These are phyloP conservation scores for Gaillardinia entomophila DNA, from an alignment of 805 yeast genomes.

Conservation along the genomic window DNA sequence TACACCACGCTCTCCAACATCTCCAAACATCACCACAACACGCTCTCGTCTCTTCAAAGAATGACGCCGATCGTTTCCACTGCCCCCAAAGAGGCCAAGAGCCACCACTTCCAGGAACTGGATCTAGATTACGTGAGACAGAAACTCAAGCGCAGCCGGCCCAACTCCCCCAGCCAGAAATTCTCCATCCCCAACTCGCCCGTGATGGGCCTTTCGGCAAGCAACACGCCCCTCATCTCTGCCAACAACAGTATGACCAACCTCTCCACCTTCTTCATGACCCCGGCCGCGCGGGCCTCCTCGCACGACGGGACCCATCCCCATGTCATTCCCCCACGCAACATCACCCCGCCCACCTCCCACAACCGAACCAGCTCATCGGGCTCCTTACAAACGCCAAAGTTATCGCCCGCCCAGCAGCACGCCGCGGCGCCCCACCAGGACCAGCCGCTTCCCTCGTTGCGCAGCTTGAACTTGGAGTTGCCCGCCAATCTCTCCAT, in stretches of 20 bases:
- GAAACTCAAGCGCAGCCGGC: constrained; percentile 42
- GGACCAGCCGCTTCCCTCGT: constrained; percentile 35
- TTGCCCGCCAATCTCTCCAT: constrained; percentile 36
- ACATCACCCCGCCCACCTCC: constrained; percentile 4
- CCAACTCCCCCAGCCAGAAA: constrained; percentile 40
- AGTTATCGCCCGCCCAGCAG: constrained; percentile 24
- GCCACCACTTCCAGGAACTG: constrained; percentile 32
- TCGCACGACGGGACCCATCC: constrained; percentile 3
- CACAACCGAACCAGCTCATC: not conserved
- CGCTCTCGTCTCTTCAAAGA: constrained; percentile 49
- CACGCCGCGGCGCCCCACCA: constrained; percentile 1
- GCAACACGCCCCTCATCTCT: constrained; percentile 36
- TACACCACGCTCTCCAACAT: constrained; percentile 35
- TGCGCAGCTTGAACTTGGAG: constrained; percentile 45
- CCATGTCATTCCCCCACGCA: constrained; percentile 14
- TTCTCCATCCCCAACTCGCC: constrained; percentile 42
- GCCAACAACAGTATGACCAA: constrained; percentile 38
- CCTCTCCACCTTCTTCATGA: constrained; percentile 29
- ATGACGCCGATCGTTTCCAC: constrained; percentile 48
- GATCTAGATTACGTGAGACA: constrained; percentile 44
- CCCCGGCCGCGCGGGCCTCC: constrained; percentile 12
- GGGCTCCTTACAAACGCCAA: constrained; percentile 12
- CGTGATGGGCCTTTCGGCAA: constrained; percentile 31
- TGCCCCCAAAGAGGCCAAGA: constrained; percentile 10
- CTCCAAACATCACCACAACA: constrained; percentile 19